Conservation (phyloP, 2,329 filamentous ascomycete genomes). For the Alternaria ethzedia region DNA sequence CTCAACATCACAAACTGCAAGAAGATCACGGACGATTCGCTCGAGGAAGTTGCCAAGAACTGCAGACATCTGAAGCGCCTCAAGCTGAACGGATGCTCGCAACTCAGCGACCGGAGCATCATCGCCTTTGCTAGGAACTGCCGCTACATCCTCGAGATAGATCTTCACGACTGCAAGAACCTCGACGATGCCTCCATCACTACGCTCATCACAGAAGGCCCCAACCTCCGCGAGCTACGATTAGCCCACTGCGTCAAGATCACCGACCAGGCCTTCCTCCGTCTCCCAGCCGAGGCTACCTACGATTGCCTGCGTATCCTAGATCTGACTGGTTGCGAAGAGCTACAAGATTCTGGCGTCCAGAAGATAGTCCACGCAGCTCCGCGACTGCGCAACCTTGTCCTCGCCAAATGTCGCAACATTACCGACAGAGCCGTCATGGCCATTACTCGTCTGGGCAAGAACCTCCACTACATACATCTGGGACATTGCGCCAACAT, state of each 20-base stretch:
- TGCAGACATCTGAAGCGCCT: conserved; percentile 90
- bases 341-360: conserved; percentile 84
- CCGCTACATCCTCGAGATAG: conserved; percentile 93
- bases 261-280: conserved; percentile 85
- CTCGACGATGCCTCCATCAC: conserved; percentile 86
- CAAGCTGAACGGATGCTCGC: conserved; percentile 91
- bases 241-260: conserved; percentile 85
- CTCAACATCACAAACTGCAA: conserved; percentile 89
- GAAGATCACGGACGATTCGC: conserved; percentile 83
- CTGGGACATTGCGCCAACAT: conserved; percentile 92
- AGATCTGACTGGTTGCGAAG: conserved; percentile 86
- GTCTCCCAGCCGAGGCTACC: conserved; percentile 69
- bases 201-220: conserved; percentile 76
- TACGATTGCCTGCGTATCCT: conserved; percentile 93
- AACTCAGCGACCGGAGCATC: conserved; percentile 82
- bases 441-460: conserved; percentile 86
- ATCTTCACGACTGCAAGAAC: conserved; percentile 82
- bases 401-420: conserved; percentile 91
- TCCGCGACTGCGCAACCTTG: conserved; percentile 87
- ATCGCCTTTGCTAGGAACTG: conserved; percentile 87
- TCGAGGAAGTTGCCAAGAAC: conserved; percentile 78
- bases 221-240: conserved; percentile 86
- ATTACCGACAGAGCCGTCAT: conserved; percentile 89
- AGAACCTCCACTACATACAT: conserved; percentile 96
- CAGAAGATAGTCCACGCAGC: conserved; percentile 86